Evolutionary conservation across 495 filamentous ascomycete species (phyloP), one percentile per base, ranked within the genome.

Genomic region (Xylaria curta): DNA sequence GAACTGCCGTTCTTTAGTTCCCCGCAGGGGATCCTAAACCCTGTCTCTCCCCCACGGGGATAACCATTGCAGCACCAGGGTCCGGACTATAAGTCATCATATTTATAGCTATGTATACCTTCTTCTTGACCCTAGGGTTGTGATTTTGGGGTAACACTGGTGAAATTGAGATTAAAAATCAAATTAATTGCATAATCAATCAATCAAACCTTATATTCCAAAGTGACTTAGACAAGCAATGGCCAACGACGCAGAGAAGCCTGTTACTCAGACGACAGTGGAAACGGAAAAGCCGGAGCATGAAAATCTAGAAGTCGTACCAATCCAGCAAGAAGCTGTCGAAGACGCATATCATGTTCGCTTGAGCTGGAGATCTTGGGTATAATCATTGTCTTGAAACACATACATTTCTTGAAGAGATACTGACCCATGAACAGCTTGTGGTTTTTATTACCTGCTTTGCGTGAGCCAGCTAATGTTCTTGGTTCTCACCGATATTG

Each of bases 371-470:
- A 73, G 81, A 62, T 82, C 79, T 53, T 82, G 81, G 80, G 79
- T 81, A 75, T 1, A 70, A 2, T 4, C 10, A 21, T 26, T 0
- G 7, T n/a, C 33, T 56, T n/a, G 40, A 44, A 66, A 8, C 2
- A 33, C 28, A 26, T 24, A 33, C 12, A 21, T 24, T 4, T 54
- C 9, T 36, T 9, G 33, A 19, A 3, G 33, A 44, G 3, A 9
- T 61, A 40, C 74, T 78, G 15, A 78, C 64, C 26, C 26, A 13
- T 53, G 19, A 21, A 24, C 17, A 69, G 80, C 66, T 82, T 26
- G 81, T 81, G 15, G 78, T 81, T 8, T 80, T 81, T 40, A 78
- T 80, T 54, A 80, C 79, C n/a, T 80, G 78, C 56, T 82, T 81
- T 67, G 79, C 81, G 80, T 82, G 26, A 76, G 80, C 66, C 9